These are phyloP conservation scores for Sanghuangporus weigelae DNA, from an alignment of 1,284 basidiomycete genomes.

Conservation along the genomic window DNA sequence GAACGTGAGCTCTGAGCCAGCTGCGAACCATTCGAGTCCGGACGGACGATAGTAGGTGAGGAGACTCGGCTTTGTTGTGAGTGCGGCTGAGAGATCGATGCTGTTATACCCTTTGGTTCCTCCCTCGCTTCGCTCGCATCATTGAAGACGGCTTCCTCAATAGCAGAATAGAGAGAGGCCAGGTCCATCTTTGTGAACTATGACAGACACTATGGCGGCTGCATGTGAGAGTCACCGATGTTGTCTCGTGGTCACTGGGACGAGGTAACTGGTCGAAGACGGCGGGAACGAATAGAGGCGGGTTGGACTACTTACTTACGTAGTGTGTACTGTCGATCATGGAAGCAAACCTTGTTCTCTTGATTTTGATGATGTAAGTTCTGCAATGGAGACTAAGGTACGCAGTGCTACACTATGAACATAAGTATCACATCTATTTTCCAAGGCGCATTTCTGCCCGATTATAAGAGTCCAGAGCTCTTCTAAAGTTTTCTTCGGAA, in stretches of 20 bases:
- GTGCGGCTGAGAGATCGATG: too few species aligned
- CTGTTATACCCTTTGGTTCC: too few species aligned
- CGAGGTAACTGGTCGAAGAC: not conserved
- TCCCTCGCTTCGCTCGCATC: not conserved
- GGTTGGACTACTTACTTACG: too few species aligned
- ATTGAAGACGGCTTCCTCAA: not conserved
- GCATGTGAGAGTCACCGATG: not conserved
- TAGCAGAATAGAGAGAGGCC: not conserved
- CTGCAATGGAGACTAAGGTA: not conserved
- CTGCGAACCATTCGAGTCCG: too few species aligned
- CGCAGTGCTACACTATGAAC: not conserved
- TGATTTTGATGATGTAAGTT: too few species aligned
- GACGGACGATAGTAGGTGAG: too few species aligned
- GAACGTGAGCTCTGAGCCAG: not conserved
- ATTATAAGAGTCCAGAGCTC: conserved; percentile 64
- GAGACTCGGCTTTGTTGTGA: too few species aligned
- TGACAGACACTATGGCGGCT: not conserved
- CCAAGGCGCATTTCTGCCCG: conserved; percentile 70
- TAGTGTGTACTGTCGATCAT: too few species aligned
- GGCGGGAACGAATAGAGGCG: too few species aligned
- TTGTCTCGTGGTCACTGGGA: not conserved
- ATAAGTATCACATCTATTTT: conserved; percentile 35
- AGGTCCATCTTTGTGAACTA: not conserved
- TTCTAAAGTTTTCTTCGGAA: conserved; percentile 37
- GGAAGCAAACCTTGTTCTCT: too few species aligned